Evolutionary conservation across 2,329 filamentous ascomycete species (phyloP), one percentile per base, ranked within the genome.

Genomic region (Ramularia endophylla): DNA sequence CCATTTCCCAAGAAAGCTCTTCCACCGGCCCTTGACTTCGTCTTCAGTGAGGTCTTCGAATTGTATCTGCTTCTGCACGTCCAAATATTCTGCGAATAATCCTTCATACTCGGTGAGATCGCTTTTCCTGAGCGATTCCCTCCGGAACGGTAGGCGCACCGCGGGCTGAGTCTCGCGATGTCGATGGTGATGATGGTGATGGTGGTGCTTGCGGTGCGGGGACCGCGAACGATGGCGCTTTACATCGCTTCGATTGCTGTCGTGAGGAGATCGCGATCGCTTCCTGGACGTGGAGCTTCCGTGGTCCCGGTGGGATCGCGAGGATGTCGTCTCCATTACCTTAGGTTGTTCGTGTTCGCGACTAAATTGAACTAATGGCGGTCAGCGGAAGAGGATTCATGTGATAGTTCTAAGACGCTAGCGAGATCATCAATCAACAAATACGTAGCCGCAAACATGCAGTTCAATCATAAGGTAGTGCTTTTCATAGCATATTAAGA

Each of bases 1-100:
- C 90, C 92, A 98, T 71, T 88, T 90, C 3, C 77, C 73, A 9
- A 90, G 63, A 57, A 97, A 98, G 61, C 87, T 90, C 73, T 95
- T 95, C 88, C 90, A 98, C 41, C 90, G 72, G 1, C 89, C 88
- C 50, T 75, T 83, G 1, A 81, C 66, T 61, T 95, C 89, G n/a
- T 77, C 74, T 48, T 87, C 81, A 41, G 80, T 75, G 52, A 97
- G 70, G 8, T 77, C 74, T 13, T 80, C 72, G 1, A 94, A 68
- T 39, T 82, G 68, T 29, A 85, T 74, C 28, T 80, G 73, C 66
- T 95, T 95, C 64, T 97, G 90, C 25, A 95, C 77, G 54, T 89
- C 85, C 18, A 97, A 74, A 55, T 95, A 97, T 35, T 85, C 78
- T 12, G 81, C 85, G 49, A 95, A 86, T 44, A 95, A 70, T 0